phyloP scores from a whole-genome alignment of 495 filamentous ascomycete species.

The Podospora conica region DNA sequence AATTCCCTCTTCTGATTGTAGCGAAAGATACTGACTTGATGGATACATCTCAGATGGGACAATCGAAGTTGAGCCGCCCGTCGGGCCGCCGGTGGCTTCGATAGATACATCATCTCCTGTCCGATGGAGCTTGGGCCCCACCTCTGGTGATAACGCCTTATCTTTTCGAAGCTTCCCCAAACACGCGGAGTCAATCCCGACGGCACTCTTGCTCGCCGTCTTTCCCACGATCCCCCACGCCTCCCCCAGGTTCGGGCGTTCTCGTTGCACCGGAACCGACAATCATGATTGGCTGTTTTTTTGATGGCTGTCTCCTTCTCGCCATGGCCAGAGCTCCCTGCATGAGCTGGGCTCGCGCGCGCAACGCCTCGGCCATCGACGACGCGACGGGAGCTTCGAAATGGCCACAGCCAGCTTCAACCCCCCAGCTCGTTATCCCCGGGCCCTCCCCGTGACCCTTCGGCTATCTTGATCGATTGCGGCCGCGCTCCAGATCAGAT shows the following conservation, averaged over 20 bases:
- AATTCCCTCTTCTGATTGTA: neutral
- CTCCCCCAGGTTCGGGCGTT: neutral
- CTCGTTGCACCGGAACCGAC: neutral
- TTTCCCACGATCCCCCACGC: neutral
- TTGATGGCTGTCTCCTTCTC: neutral
- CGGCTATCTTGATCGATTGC: conserved; percentile 1
- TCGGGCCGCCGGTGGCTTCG: neutral
- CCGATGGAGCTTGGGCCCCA: neutral
- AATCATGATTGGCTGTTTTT: neutral
- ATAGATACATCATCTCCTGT: too few species aligned
- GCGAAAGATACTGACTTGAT: neutral
- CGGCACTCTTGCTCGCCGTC: neutral
- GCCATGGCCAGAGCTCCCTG: neutral
- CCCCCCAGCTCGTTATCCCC: neutral
- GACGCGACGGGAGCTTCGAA: neutral
- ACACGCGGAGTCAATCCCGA: neutral
- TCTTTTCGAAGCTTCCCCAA: neutral
- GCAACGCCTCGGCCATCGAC: neutral
- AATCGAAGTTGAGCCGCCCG: neutral
- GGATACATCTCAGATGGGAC: neutral
- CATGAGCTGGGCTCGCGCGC: conserved; percentile 4
- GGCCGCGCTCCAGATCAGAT: neutral
- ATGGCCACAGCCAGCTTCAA: neutral
- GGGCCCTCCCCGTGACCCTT: neutral
- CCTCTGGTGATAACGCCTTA: neutral